Base-by-base conservation (phyloP, 495 filamentous ascomycete genomes). In the Monascus purpureus region DNA sequence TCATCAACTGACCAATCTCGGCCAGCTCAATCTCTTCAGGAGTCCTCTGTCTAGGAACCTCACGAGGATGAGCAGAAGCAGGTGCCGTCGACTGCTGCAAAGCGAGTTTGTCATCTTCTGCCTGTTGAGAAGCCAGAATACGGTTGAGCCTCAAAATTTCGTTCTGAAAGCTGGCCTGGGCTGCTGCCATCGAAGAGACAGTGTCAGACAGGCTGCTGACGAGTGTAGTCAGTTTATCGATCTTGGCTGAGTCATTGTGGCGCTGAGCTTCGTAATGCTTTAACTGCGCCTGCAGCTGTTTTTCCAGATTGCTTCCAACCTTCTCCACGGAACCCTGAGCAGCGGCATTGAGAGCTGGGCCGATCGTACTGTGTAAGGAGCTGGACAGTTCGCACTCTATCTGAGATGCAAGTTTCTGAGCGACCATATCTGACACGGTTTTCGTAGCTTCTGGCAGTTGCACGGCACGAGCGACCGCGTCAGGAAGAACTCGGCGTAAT, bases 191-290 rank as follows among this genome's bases (percentile, higher is more conserved):
- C 6, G 73, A 61, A 18, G 74, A 65, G 16, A 96, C 66, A 6
- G 76, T 84, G 36, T 80, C 72, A 9, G 77, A 69, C 34, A 95
- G 63, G 26, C 70, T 61, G 20, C 68, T 72, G 7, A 93, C 77
- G 15, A 82, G 66, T 4, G 65, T 59, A 11, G 77, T 78, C 38
- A 97, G 70, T 41, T 87, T 73, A 28, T 93, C 82, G 36, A 95
- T 81, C 63, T 93, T 93, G 19, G 60, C 62, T 17, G 65, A 65
- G 41, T 94, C 86, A 14, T 65, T 63, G 13, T 72, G 66, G 26
- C 74, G 80, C 47, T 77, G 73, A n/a, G 60, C 47, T 43, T 93
- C 80, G 13, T 77, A 63, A 14, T 72, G 63, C 32, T 69, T 66
- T 29, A 83, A 59, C 42, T 77, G 71, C 25, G 70, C 66, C 22